Percentiles rank a stretch among this genome's conserved stretches.
Evolutionary conservation across 2,329 filamentous ascomycete genomes (phyloP).

Genomic region (Tolypocladium pustulatum): DNA sequence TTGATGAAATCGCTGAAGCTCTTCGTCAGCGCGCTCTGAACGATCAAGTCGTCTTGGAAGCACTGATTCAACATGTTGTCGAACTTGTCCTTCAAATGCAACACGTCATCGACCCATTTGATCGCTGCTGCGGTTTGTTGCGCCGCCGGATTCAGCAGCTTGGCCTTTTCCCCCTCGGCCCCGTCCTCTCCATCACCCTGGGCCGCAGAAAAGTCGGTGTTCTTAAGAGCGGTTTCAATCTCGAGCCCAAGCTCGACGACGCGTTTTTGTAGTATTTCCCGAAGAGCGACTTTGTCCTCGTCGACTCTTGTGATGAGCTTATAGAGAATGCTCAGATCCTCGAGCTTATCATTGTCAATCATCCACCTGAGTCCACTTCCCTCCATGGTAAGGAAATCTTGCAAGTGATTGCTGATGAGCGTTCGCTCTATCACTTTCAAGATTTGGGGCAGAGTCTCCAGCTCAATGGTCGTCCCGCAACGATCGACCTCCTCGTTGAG

Average conservation of each 20-base stretch:
- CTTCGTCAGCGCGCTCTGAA: slow-evolving; percentile 74
- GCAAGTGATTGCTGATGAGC: slow-evolving; percentile 66
- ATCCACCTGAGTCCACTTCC: slow-evolving; percentile 76
- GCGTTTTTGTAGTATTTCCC: slow-evolving; percentile 58
- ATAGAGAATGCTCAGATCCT: slow-evolving; percentile 74
- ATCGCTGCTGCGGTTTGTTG: slow-evolving; percentile 81
- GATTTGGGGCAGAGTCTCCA: slow-evolving; percentile 62
- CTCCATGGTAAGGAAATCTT: slow-evolving; percentile 76
- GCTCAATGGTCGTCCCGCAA: slow-evolving; percentile 71
- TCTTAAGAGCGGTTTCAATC: slow-evolving; percentile 60
- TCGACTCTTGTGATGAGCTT: slow-evolving; percentile 71
- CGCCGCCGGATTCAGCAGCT: slow-evolving; percentile 41
- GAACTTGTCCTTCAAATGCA: slow-evolving; percentile 80
- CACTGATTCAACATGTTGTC: slow-evolving; percentile 66
- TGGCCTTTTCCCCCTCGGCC: slow-evolving; percentile 27
- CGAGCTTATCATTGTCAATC: slow-evolving; percentile 78
- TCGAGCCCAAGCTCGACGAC: slow-evolving; percentile 72
- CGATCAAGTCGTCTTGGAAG: slow-evolving; percentile 62
- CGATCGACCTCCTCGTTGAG: slow-evolving; percentile 73
- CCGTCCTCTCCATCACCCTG: slow-evolving; percentile 35
- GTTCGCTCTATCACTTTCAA: slow-evolving; percentile 68
- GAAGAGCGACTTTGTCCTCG: slow-evolving; percentile 58
- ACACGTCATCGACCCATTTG: slow-evolving; percentile 89
- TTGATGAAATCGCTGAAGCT: slow-evolving; percentile 95
- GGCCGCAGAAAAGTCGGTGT: slow-evolving; percentile 40